Evolutionary conservation across 768 basidiomycete genomes (phyloP).

Genomic region (Pleurotus pulmonarius): DNA sequence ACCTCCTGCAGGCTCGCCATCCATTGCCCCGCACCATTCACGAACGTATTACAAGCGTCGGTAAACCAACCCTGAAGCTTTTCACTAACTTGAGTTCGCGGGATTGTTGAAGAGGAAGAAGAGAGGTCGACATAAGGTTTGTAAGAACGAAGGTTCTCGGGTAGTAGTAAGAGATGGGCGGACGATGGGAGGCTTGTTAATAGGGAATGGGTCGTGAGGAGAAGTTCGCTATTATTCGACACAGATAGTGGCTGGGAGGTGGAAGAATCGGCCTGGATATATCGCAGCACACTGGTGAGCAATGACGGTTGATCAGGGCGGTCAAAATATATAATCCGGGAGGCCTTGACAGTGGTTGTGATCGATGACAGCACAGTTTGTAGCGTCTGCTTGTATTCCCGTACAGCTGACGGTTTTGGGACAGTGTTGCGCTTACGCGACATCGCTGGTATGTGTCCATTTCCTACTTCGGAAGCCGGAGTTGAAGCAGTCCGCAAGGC

Average conservation of each 20-base stretch:
- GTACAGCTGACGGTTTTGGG: conserved; percentile 30
- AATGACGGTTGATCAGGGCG: conserved; percentile 34
- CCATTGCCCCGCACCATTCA: conserved; percentile 49
- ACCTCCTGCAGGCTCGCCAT: conserved; percentile 54
- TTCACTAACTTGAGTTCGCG: conserved; percentile 36
- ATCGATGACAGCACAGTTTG: conserved; percentile 52
- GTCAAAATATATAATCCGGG: conserved; percentile 53
- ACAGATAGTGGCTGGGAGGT: conserved; percentile 12
- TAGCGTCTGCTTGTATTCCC: conserved; percentile 52
- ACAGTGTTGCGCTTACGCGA: conserved; percentile 13
- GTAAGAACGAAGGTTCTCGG: conserved; percentile 66
- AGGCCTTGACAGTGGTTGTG: conserved; percentile 51
- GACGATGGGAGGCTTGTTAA: conserved; percentile 77
- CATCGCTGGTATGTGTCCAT: conserved; percentile 27
- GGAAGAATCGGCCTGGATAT: conserved; percentile 53
- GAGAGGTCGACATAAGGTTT: conserved; percentile 80
- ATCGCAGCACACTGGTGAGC: conserved; percentile 52
- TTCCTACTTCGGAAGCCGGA: conserved; percentile 28
- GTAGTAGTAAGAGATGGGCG: conserved; percentile 76
- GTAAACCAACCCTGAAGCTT: conserved; percentile 65
- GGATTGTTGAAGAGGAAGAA: conserved; percentile 51
- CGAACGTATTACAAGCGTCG: conserved; percentile 43
- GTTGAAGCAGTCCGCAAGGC: conserved; percentile 43
- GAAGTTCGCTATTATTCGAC: conserved; percentile 34
- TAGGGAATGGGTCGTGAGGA: conserved; percentile 63